Conservation (phyloP, 768 basidiomycete species). For the Xerocomellus intermedius region DNA sequence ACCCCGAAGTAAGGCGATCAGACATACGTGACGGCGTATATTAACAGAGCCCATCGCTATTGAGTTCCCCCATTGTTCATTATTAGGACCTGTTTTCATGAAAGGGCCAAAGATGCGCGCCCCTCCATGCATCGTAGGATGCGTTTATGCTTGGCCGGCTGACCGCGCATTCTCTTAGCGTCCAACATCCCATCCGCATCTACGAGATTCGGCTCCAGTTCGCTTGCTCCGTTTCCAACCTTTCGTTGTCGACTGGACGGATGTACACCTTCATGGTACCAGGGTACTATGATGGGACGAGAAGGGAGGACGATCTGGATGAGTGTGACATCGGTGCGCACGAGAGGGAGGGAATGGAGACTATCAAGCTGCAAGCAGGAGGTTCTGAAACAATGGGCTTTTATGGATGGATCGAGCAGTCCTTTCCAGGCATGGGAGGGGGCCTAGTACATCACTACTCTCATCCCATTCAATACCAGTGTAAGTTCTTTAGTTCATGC, state of each 20-base stretch:
- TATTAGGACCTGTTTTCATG: neutral
- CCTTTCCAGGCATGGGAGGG: slow-evolving; percentile 14
- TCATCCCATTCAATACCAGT: too few relatives aligned
- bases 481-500: too few relatives aligned
- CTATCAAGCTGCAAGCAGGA: slow-evolving; percentile 7
- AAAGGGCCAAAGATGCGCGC: slow-evolving; percentile 1
- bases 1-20: too few relatives aligned
- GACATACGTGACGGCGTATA: too few relatives aligned
- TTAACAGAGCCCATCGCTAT: too few relatives aligned
- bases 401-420: slow-evolving; percentile 7
- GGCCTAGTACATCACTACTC: too few relatives aligned
- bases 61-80: neutral
- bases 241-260: slow-evolving; percentile 17
- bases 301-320: slow-evolving; percentile 9
- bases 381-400: slow-evolving; percentile 16
- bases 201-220: slow-evolving; percentile 17
- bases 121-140: slow-evolving; percentile 23
- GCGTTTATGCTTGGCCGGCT: too few relatives aligned
- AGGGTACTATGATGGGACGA: slow-evolving; percentile 24
- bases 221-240: slow-evolving; percentile 8
- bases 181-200: slow-evolving; percentile 3
- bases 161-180: slow-evolving; percentile 20
- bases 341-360: slow-evolving; percentile 20
- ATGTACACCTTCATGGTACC: slow-evolving; percentile 20
- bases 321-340: slow-evolving; percentile 4